phyloP scores from a whole-genome alignment of 768 basidiomycete genomes.

The Pholiota conissans region DNA sequence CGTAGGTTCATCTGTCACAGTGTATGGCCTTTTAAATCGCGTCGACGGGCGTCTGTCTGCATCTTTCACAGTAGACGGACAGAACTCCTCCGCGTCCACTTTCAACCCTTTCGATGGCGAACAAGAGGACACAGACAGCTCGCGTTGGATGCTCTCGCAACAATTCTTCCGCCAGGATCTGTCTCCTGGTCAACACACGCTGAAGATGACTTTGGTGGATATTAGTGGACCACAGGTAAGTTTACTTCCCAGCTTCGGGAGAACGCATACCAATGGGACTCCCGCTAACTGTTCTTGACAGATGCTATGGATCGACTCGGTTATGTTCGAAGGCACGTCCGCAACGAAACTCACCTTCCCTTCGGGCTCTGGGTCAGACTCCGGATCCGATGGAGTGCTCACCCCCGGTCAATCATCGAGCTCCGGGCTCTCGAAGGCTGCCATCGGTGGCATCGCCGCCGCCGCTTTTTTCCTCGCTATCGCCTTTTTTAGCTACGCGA shows the following conservation, averaged over 20 bases:
- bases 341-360: slow-evolving; percentile 2
- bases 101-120: slow-evolving; percentile 11
- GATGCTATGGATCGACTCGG: slow-evolving; percentile 17
- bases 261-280: no score
- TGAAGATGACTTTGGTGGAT: slow-evolving; percentile 12
- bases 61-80: slow-evolving; percentile 14
- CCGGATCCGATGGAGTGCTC: neutral
- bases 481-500: neutral
- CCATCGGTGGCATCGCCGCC: slow-evolving; percentile 1
- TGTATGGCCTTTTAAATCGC: slow-evolving; percentile 18
- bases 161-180: slow-evolving; percentile 17
- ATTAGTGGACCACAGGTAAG: slow-evolving; percentile 15
- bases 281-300: no score
- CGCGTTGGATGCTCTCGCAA: slow-evolving; percentile 13
- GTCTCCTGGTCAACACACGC: slow-evolving; percentile 13
- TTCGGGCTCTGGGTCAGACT: neutral
- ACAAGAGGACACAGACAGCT: slow-evolving; percentile 6
- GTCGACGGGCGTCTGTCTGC: slow-evolving; percentile 15
- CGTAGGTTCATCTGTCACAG: slow-evolving; percentile 16
- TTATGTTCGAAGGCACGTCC: slow-evolving; percentile 13
- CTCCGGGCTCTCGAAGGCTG: neutral
- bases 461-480: neutral
- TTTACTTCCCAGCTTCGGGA: no score
- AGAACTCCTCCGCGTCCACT: neutral
- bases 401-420: neutral